A percentile compares a stretch with the other conserved stretches of the same genome.
Evolutionary conservation across 179 eudicot genomes (phyloP).

Genomic region (Heliamphora pulchella): DNA sequence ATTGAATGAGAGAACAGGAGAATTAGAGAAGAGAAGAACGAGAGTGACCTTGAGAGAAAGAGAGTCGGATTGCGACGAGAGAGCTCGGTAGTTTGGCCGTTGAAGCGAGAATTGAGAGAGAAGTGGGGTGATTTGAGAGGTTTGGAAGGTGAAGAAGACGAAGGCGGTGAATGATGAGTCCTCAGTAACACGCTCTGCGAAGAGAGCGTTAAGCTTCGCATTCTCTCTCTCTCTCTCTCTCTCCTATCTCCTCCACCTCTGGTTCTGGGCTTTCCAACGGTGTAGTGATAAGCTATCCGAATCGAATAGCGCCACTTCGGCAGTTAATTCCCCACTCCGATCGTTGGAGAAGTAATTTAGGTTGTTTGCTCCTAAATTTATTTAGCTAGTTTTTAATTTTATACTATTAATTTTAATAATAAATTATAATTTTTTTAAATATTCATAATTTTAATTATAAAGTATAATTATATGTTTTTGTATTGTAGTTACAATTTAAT

Average conservation of each 20-base stretch:
- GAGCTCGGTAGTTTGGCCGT: neutral
- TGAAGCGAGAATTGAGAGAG: neutral
- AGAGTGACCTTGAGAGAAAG: slow-evolving; percentile 8
- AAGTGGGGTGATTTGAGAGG: slow-evolving; percentile 2
- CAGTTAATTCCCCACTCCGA: neutral
- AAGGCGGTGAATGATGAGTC: slow-evolving; percentile 3
- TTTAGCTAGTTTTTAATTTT: too few species aligned
- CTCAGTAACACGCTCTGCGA: slow-evolving; percentile 16
- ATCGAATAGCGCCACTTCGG: neutral
- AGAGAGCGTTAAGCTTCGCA: slow-evolving; percentile 20
- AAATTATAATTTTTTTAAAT: too few species aligned
- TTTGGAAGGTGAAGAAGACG: slow-evolving; percentile 9
- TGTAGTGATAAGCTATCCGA: neutral
- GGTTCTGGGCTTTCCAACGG: neutral
- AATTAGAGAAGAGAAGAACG: neutral
- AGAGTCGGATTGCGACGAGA: neutral
- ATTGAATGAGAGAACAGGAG: neutral
- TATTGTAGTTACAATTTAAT: too few species aligned
- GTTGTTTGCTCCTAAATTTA: too few species aligned
- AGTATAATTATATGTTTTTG: too few species aligned
- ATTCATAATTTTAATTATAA: too few species aligned
- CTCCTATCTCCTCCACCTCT: neutral
- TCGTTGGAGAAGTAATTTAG: too few species aligned
- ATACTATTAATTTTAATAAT: too few species aligned
- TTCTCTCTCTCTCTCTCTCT: slow-evolving; percentile 16